phyloP scores from a whole-genome alignment of 192 early-diverging fungal species.

The Tieghemiomyces parasiticus region DNA sequence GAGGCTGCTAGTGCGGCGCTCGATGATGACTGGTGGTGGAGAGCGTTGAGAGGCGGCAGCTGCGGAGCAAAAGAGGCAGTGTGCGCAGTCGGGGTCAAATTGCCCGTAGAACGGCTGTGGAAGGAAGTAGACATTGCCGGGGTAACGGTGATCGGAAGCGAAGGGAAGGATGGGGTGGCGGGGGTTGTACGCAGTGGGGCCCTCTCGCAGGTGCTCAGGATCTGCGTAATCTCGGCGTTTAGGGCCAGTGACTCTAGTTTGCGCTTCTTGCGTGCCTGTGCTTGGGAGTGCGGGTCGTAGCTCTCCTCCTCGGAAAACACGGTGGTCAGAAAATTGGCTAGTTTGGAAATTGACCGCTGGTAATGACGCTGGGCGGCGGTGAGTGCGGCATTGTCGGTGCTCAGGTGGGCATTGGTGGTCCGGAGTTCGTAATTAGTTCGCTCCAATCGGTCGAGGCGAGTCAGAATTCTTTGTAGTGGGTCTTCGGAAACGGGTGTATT shows the following conservation, averaged over 20 bases:
- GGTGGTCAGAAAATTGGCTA: slow-evolving; percentile 5
- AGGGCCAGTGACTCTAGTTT: slow-evolving; percentile 3
- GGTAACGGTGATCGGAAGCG: no score
- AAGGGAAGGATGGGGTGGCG: no score
- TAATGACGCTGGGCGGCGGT: background rate
- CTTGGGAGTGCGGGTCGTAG: background rate
- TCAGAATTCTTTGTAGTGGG: background rate
- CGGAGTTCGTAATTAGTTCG: background rate
- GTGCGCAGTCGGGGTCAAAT: no score
- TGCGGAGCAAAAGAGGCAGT: background rate
- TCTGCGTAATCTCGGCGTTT: slow-evolving; percentile 8
- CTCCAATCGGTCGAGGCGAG: background rate
- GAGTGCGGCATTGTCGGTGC: background rate
- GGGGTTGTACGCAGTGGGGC: no score
- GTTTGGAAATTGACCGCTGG: slow-evolving; percentile 6
- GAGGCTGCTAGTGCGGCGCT: background rate
- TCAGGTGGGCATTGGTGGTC: background rate
- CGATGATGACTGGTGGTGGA: background rate
- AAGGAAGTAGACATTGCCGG: no score
- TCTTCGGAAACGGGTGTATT: background rate
- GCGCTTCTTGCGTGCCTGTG: slow-evolving; percentile 1
- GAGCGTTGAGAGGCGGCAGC: background rate
- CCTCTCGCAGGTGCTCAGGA: background rate
- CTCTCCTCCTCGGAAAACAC: slow-evolving; percentile 6
- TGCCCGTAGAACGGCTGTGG: no score